Base-by-base conservation (phyloP, 768 basidiomycete species). In the Boletus subcaerulescens region DNA sequence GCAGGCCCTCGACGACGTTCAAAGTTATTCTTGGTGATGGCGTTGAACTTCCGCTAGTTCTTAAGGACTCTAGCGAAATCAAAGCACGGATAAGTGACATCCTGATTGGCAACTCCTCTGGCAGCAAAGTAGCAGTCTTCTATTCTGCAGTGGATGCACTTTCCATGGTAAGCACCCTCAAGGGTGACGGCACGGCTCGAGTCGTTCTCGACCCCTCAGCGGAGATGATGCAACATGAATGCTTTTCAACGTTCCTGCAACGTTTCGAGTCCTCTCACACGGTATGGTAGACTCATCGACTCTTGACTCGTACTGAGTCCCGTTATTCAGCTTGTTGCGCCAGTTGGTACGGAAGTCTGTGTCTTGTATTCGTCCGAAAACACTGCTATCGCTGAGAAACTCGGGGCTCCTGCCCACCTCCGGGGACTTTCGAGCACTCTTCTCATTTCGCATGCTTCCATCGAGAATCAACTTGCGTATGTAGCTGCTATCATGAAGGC, bases 391-490 rank as follows among this genome's bases (percentile, higher is more conserved):
- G 68, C 72, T 18, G 77, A 82, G 55, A 75, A 77, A 48, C 71
- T 88, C 26, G 81, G 79, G 51, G 68, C 84, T 1, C 78, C 82
- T 0, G 33, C 55, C 2, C 59, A 77, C 18, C 74, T 86, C 7
- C 68, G 77, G 39, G 77, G 77, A 22, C 68, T 74, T 17, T 66
- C 74, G 9, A 73, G 68, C 17, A 76, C 74, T 44, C 67, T 85
- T 18, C 64, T 88, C n/a, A 75, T 85, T 33, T 72, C 79, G 15
- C 76, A 78, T 52, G 80, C 87, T 5, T 69, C 70, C n/a, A 80
- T 89, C 44, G 81, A 81, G 59, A 77, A 87, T 58, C 75, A 77
- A 45, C 75, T 76, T n/a, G 81, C 73, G 2, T 89, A 87, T 70
- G 80, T 80, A 24, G 76, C 82, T 45, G 80, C 80, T 32, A 74